Evolutionary conservation across 108 stramenopile species (phyloP).

Genomic region (Aurantiochytrium sp.): DNA sequence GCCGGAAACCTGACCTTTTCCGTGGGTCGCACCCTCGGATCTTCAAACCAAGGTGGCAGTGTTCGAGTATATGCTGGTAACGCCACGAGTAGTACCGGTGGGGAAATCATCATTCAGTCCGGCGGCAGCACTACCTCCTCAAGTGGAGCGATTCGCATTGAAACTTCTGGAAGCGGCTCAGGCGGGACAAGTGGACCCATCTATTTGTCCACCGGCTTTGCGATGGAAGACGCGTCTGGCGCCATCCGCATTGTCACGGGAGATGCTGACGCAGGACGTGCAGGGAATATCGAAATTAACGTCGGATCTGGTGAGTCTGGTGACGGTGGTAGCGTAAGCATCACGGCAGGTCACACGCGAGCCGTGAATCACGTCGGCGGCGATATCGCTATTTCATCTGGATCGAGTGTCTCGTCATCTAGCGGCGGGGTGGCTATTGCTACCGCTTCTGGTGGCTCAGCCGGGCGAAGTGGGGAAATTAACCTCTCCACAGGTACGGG

Average conservation of each 20-base stretch:
- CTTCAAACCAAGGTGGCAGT: background rate
- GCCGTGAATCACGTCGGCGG: background rate
- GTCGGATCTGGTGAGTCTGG: constrained; percentile 32
- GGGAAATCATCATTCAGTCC: background rate
- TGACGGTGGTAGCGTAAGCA: background rate
- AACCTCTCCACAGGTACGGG: background rate
- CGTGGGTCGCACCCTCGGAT: background rate
- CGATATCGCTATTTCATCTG: background rate
- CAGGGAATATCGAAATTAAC: constrained; percentile 24
- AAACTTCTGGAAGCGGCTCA: background rate
- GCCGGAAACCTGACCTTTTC: background rate
- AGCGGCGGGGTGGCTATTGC: background rate
- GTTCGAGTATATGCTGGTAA: background rate
- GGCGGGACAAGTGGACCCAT: constrained; percentile 21
- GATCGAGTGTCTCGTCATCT: background rate
- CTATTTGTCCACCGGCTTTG: constrained; percentile 22
- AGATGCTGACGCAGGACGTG: constrained; percentile 16
- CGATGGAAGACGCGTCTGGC: constrained; percentile 22
- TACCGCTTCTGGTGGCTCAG: background rate
- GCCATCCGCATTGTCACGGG: constrained; percentile 31
- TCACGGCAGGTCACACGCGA: background rate
- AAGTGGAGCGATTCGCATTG: background rate
- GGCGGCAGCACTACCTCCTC: background rate
- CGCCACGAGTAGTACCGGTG: background rate
- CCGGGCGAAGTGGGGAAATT: background rate